These are phyloP conservation scores for Pichia sporocuriosa DNA, from an alignment of 805 yeast species.

Conservation along the genomic window DNA sequence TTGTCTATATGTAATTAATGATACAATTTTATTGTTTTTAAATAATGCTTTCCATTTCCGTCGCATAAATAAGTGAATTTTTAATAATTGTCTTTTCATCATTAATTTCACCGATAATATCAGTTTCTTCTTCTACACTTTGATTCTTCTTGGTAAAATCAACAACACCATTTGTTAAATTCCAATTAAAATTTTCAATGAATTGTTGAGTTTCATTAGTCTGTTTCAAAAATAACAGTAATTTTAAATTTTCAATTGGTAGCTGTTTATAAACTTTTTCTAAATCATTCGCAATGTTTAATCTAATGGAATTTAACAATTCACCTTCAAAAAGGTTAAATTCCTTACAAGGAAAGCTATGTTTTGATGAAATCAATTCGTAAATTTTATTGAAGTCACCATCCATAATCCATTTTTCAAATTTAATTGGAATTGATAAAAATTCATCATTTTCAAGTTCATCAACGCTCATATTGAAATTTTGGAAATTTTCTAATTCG, in stretches of 20 bases:
- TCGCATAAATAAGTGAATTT: constrained; percentile 79
- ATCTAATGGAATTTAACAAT: constrained; percentile 70
- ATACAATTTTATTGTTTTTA: constrained; percentile 26
- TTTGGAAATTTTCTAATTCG: constrained; percentile 69
- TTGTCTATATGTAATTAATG: not conserved
- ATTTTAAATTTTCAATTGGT: constrained; percentile 78
- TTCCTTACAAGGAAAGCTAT: constrained; percentile 63
- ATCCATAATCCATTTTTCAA: constrained; percentile 93
- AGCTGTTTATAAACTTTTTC: constrained; percentile 70
- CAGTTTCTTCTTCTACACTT: not conserved
- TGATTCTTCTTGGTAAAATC: constrained; percentile 33
- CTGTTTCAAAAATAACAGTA: constrained; percentile 60
- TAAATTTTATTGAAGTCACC: constrained; percentile 93
- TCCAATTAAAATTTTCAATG: constrained; percentile 54
- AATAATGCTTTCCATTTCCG: constrained; percentile 86
- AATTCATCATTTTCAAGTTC: constrained; percentile 62
- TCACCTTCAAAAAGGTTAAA: constrained; percentile 71
- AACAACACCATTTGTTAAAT: constrained; percentile 43
- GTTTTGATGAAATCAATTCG: constrained; percentile 49
- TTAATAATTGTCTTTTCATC: constrained; percentile 48
- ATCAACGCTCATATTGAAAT: constrained; percentile 34
- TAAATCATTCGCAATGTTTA: constrained; percentile 78
- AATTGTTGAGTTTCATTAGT: constrained; percentile 46
- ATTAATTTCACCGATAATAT: constrained; percentile 19
- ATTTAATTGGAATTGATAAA: constrained; percentile 75